Evolutionary conservation across 805 yeast genomes (phyloP).

Genomic region (Candida silvicultrix): DNA sequence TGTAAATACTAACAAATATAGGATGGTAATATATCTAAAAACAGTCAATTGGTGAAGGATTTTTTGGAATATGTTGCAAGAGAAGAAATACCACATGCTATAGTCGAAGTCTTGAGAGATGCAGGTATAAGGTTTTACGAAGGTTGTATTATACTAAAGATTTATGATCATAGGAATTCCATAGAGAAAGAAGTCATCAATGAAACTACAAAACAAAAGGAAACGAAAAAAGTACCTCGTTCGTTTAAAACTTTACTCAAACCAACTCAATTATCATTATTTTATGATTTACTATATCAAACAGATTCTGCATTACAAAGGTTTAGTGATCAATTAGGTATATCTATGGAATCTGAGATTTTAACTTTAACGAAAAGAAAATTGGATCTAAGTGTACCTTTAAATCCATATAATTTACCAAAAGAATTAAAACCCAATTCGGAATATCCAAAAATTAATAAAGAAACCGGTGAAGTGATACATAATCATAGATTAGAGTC

Average conservation of each 20-base stretch:
- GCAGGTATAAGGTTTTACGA: slow-evolving; percentile 81
- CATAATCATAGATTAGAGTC: slow-evolving; percentile 37
- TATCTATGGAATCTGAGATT: slow-evolving; percentile 85
- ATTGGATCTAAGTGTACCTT: slow-evolving; percentile 64
- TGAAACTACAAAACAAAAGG: slow-evolving; percentile 6
- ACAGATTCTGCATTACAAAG: slow-evolving; percentile 66
- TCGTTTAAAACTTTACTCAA: slow-evolving; percentile 71
- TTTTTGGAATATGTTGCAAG: slow-evolving; percentile 74
- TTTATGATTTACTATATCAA: slow-evolving; percentile 79
- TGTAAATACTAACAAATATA: no score
- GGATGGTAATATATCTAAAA: slow-evolving; percentile 80
- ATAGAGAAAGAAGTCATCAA: slow-evolving; percentile 9
- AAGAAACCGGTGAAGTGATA: slow-evolving; percentile 23
- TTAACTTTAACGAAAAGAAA: slow-evolving; percentile 73
- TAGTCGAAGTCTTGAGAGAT: slow-evolving; percentile 84
- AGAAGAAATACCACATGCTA: slow-evolving; percentile 83
- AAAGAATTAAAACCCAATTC: slow-evolving; percentile 40
- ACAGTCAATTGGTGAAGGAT: slow-evolving; percentile 69
- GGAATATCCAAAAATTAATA: slow-evolving; percentile 34
- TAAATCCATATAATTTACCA: slow-evolving; percentile 55
- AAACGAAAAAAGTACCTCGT: slow-evolving; percentile 38
- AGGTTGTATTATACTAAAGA: slow-evolving; percentile 80
- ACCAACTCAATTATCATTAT: slow-evolving; percentile 76
- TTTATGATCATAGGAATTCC: slow-evolving; percentile 75
- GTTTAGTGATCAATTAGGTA: slow-evolving; percentile 72